Conservation (phyloP, 2,329 filamentous ascomycete species). For the Alternaria ventricosa region DNA sequence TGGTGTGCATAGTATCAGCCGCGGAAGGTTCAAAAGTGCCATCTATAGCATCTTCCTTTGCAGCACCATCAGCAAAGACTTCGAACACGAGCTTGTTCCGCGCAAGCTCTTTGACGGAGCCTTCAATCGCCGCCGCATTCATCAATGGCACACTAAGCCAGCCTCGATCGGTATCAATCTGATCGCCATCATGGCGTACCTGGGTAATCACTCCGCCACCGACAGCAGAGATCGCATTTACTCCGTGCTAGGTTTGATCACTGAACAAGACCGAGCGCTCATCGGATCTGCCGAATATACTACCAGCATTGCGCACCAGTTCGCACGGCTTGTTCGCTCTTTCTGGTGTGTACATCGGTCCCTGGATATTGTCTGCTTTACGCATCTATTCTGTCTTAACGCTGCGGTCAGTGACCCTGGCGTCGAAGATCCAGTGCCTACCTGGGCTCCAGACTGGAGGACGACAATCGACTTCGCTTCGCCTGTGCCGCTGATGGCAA, state of each 20-base stretch:
- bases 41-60: conserved; percentile 41
- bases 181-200: conserved; percentile 36
- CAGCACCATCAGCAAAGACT: conserved; percentile 27
- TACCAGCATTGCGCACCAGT: conserved; percentile 12
- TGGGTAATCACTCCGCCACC: conserved; percentile 37
- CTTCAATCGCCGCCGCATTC: conserved; percentile 38
- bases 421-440: conserved; percentile 20
- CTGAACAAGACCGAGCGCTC: conserved; percentile 25
- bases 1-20: conserved; percentile 27
- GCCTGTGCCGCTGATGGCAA: conserved; percentile 44
- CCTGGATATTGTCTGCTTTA: conserved; percentile 42
- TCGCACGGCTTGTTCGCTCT: conserved; percentile 36
- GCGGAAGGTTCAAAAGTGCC: conserved; percentile 35
- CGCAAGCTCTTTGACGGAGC: conserved; percentile 34
- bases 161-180: conserved; percentile 27
- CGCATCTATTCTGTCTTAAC: conserved; percentile 36
- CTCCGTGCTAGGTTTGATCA: conserved; percentile 39
- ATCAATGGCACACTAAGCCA: conserved; percentile 31
- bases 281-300: conserved; percentile 36
- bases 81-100: conserved; percentile 34
- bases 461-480: conserved; percentile 33
- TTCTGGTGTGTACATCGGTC: conserved; percentile 33
- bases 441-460: conserved; percentile 40
- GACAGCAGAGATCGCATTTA: conserved; percentile 40
- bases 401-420: conserved; percentile 21